Base-by-base conservation (phyloP, 108 stramenopile species). In the Nitzschia sp. region DNA sequence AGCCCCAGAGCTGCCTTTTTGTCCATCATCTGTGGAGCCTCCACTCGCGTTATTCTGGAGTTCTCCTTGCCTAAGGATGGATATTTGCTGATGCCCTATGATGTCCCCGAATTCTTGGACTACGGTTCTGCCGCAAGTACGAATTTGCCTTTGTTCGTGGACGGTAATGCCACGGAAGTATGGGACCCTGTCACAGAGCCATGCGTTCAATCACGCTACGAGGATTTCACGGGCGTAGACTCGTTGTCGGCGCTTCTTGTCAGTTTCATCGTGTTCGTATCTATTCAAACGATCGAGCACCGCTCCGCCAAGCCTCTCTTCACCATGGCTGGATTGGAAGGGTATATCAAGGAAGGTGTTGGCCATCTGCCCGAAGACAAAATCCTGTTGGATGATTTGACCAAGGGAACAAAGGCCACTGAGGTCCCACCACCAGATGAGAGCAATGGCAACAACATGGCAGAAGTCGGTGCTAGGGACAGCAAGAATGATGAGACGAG, bases 51-150 rank as follows among this genome's bases (percentile, higher is more conserved):
- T 17, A 60, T 84, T 27, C 65, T 93, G 27, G 87, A 93, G 60
- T 93, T 89, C 54, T 59, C 82, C 9, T 64, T 93, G 5, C 88
- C 88, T 32, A 93, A 90, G 72, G 89, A 94, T 72, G 93, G 89
- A 38, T 81, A 46, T 27, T 71, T 89, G 9, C 49, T 89, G 9
- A 32, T 83, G 25, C 93, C 93, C 24, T 87, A 71, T 56, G 21
- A 74, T 19, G 78, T 69, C 1, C 56, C 64, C 6, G 88, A 89
- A 55, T 88, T 87, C 49, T 64, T 78, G 25, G 67, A 91, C 60
- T 68, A 68, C 31, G 68, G 68, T 23, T 28, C 82, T 0, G 84
- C 76, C 54, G 88, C 82, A 2, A 83, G 76, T 32, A 62, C 78
- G 1, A 30, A 34, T 8, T 70, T 74, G 60, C 91, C 91, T 19